Evolutionary conservation across 257 asterid genomes (phyloP).

Genomic region (Cynanchum wilfordii): DNA sequence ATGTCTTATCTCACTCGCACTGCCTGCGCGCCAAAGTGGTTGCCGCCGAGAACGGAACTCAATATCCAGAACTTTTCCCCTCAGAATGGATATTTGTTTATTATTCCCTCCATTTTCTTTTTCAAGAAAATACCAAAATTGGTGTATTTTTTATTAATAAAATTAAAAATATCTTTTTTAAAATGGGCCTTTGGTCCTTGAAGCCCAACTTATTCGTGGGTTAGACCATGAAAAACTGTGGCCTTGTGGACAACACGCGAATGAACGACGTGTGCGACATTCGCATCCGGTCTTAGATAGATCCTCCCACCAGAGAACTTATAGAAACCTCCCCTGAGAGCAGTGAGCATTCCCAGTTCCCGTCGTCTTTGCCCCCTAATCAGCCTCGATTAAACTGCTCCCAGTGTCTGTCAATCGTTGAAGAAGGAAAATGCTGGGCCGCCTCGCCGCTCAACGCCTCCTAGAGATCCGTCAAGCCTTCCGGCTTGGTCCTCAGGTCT

Average conservation of each 20-base stretch:
- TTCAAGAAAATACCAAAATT: no score
- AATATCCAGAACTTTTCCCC: not conserved
- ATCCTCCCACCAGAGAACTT: not conserved
- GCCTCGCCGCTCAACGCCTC: slow-evolving; percentile 66
- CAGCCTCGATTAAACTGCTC: not conserved
- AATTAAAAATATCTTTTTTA: no score
- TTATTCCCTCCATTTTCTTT: not conserved
- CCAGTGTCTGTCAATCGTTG: not conserved
- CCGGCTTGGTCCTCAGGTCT: slow-evolving; percentile 66
- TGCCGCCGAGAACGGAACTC: not conserved
- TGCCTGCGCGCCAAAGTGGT: not conserved
- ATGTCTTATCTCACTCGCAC: not conserved
- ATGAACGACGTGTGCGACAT: not conserved
- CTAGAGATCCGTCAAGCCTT: slow-evolving; percentile 71
- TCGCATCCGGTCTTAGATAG: not conserved
- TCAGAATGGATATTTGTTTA: not conserved
- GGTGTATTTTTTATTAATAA: no score
- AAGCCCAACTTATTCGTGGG: not conserved
- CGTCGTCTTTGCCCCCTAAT: not conserved
- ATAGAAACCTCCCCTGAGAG: not conserved
- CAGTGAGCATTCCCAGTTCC: not conserved
- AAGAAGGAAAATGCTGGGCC: slow-evolving; percentile 57
- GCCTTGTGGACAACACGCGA: slow-evolving; percentile 14
- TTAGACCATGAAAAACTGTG: not conserved
- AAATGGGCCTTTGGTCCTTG: not conserved